These are phyloP conservation scores for Didymella keratinophila DNA, from an alignment of 2,329 filamentous ascomycete species.

Conservation along the genomic window DNA sequence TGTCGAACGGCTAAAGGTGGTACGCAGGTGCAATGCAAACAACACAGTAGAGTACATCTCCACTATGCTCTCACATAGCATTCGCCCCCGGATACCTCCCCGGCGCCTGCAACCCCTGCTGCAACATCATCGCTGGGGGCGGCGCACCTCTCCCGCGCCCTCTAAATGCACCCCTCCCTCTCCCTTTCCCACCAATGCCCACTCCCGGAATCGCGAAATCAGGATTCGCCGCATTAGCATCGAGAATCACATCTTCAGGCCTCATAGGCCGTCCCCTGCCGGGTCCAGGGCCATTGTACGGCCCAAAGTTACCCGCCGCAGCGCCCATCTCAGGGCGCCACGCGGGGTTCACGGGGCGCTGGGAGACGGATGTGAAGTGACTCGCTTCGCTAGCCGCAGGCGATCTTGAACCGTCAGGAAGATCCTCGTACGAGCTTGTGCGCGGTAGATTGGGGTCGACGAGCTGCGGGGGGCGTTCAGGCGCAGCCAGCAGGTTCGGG, in stretches of 20 bases:
- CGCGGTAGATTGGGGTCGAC: slow-evolving; percentile 48
- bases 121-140: slow-evolving; percentile 36
- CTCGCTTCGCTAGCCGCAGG: slow-evolving; percentile 78
- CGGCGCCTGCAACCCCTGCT: slow-evolving; percentile 39
- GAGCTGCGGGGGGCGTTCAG: slow-evolving; percentile 26
- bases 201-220: slow-evolving; percentile 77
- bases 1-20: neutral
- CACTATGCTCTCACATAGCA: slow-evolving; percentile 34
- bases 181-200: slow-evolving; percentile 35
- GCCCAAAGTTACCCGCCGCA: slow-evolving; percentile 49
- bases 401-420: slow-evolving; percentile 70
- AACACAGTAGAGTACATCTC: too few relatives aligned
- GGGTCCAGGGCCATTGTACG: slow-evolving; percentile 37
- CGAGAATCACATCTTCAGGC: slow-evolving; percentile 76
- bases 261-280: slow-evolving; percentile 52
- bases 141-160: slow-evolving; percentile 46
- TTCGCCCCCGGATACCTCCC: slow-evolving; percentile 46
- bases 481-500: slow-evolving; percentile 35
- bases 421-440: slow-evolving; percentile 67
- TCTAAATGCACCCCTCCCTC: slow-evolving; percentile 34
- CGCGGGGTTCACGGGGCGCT: slow-evolving; percentile 85
- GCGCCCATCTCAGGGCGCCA: slow-evolving; percentile 69
- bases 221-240: slow-evolving; percentile 70
- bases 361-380: slow-evolving; percentile 89
- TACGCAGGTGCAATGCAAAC: too few relatives aligned